Evolutionary conservation across 2,329 filamentous ascomycete genomes (phyloP).

Genomic region (Parafenestella ontariensis): DNA sequence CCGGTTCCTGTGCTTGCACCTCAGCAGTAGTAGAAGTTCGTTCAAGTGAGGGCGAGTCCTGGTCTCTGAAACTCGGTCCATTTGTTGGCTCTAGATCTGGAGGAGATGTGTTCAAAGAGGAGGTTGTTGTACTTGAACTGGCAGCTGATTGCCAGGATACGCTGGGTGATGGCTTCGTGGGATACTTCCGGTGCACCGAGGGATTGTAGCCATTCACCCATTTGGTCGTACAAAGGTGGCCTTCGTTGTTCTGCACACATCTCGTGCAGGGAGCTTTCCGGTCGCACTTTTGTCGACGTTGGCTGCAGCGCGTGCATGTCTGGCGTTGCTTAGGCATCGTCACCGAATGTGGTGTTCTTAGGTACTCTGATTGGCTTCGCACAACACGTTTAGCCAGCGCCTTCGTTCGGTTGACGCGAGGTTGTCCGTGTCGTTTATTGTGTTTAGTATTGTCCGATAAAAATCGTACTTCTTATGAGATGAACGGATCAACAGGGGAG

Average conservation of each 20-base stretch:
- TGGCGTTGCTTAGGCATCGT: constrained; percentile 41
- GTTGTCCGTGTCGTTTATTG: not conserved
- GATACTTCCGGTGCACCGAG: constrained; percentile 39
- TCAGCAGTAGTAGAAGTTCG: not conserved
- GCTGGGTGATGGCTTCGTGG: constrained; percentile 10
- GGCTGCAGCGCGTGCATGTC: constrained; percentile 40
- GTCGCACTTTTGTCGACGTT: constrained; percentile 44
- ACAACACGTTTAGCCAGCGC: not conserved
- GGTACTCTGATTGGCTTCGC: not conserved
- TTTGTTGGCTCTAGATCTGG: constrained; percentile 2
- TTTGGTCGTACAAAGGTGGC: constrained; percentile 41
- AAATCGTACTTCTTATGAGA: not conserved
- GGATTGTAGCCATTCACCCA: constrained; percentile 45
- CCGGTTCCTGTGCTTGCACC: constrained; percentile 11
- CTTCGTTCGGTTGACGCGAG: not conserved
- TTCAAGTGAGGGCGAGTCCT: not conserved
- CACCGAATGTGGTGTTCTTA: not conserved
- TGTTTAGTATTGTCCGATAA: not conserved
- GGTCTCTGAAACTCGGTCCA: not conserved
- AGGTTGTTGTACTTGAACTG: constrained; percentile 14
- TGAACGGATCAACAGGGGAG: not conserved
- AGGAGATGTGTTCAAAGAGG: constrained; percentile 15
- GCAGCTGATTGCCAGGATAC: constrained; percentile 5
- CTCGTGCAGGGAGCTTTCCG: constrained; percentile 33
- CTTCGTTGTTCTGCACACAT: constrained; percentile 42